A percentile compares a stretch with the other conserved stretches of the same genome.
These are phyloP conservation scores for Backusella macrospora DNA, from an alignment of 192 early-diverging fungal species.

Conservation along the genomic window DNA sequence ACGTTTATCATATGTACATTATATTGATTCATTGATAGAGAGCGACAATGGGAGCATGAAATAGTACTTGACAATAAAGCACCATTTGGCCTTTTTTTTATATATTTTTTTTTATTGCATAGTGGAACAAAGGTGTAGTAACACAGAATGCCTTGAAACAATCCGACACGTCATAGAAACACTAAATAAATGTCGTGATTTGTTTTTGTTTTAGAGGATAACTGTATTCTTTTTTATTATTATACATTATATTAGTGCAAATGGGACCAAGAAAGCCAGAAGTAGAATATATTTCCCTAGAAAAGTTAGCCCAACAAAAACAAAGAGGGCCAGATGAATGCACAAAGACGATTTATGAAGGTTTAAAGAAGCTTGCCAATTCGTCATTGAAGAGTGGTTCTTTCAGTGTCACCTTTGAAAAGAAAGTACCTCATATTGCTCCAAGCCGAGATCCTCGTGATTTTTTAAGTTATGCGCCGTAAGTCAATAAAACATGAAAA, in stretches of 20 bases:
- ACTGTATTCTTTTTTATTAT: neutral
- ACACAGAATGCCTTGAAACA: too few species aligned
- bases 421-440: slow-evolving; percentile 28
- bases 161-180: neutral
- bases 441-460: slow-evolving; percentile 34
- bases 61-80: too few species aligned
- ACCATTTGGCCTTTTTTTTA: too few species aligned
- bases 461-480: slow-evolving; percentile 43
- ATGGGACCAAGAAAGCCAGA: slow-evolving; percentile 35
- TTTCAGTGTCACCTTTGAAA: slow-evolving; percentile 29
- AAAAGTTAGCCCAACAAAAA: neutral
- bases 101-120: too few species aligned
- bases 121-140: too few species aligned
- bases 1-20: too few species aligned
- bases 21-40: too few species aligned
- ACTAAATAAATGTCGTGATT: neutral
- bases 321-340: neutral
- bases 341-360: slow-evolving; percentile 2
- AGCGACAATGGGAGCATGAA: too few species aligned
- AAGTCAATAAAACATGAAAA: neutral
- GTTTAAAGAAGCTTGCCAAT: slow-evolving; percentile 33
- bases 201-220: neutral
- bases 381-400: slow-evolving; percentile 34
- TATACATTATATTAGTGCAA: neutral
- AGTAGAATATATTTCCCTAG: slow-evolving; percentile 25